Conservation (phyloP, 352 stramenopile genomes). For the Globisporangium spiculum region DNA sequence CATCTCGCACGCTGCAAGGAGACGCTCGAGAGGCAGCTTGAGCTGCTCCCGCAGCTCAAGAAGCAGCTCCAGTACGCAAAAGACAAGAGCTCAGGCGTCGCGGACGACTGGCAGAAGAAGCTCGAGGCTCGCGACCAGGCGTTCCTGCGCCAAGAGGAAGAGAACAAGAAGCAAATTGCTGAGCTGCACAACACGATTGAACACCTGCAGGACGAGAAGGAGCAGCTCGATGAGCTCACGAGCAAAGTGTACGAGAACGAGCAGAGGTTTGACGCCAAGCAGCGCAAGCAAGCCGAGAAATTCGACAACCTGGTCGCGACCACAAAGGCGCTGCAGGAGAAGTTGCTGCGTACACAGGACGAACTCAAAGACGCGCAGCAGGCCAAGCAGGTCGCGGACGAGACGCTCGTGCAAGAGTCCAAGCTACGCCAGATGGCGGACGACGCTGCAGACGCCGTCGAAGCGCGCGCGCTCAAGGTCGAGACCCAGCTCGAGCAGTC, state of each 20-base stretch:
- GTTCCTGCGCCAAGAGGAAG: conserved; percentile 52
- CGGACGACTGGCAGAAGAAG: conserved; percentile 32
- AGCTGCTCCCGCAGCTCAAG: conserved; percentile 50
- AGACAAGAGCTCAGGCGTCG: conserved; percentile 34
- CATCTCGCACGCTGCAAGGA: conserved; percentile 28
- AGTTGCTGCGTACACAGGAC: conserved; percentile 26
- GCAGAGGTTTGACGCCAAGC: conserved; percentile 15
- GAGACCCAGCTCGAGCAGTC: conserved; percentile 30
- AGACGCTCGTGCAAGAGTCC: conserved; percentile 37
- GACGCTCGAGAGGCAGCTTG: conserved; percentile 34
- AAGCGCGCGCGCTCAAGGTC: conserved; percentile 34
- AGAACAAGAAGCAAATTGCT: conserved; percentile 34
- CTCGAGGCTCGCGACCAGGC: conserved; percentile 44
- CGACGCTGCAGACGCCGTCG: conserved; percentile 43
- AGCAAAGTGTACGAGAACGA: conserved; percentile 22
- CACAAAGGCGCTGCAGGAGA: conserved; percentile 33
- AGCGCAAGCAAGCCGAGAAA: conserved; percentile 25
- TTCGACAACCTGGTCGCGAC: conserved; percentile 23
- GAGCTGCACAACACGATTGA: conserved; percentile 27
- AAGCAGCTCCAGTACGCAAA: conserved; percentile 47
- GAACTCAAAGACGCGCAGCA: conserved; percentile 28
- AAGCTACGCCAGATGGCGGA: conserved; percentile 42
- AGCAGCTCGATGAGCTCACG: conserved; percentile 30
- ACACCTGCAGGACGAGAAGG: conserved; percentile 25
- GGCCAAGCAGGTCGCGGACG: conserved; percentile 26